Percentiles rank a stretch among this genome's conserved stretches.
Evolutionary conservation across 495 filamentous ascomycete genomes (phyloP).

Genomic region (Podospora pseudoanserina): DNA sequence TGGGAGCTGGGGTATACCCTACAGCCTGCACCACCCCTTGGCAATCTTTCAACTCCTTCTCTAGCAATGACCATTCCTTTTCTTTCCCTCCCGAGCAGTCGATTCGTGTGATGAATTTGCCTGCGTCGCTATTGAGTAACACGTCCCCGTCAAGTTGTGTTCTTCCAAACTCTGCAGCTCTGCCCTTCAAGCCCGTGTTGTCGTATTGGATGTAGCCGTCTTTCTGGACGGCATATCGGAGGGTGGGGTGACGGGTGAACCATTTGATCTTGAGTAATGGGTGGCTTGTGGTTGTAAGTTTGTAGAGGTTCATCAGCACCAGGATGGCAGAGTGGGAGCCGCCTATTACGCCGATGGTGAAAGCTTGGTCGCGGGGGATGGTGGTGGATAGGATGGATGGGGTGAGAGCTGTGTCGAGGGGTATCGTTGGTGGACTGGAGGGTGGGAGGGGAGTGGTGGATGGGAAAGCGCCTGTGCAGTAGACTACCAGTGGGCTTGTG

Average conservation of each 20-base stretch:
- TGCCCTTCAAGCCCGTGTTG: slow-evolving; percentile 36
- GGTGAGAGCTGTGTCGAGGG: slow-evolving; percentile 19
- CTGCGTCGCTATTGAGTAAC: slow-evolving; percentile 45
- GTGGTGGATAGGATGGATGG: slow-evolving; percentile 7
- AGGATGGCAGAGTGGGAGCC: slow-evolving; percentile 36
- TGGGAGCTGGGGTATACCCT: slow-evolving; percentile 11
- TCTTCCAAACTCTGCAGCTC: slow-evolving; percentile 13
- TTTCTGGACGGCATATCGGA: slow-evolving; percentile 21
- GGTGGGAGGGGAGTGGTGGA: background rate
- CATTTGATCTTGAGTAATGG: slow-evolving; percentile 36
- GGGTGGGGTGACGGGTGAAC: slow-evolving; percentile 22
- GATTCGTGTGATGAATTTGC: slow-evolving; percentile 42
- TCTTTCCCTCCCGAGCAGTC: slow-evolving; percentile 10
- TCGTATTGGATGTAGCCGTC: slow-evolving; percentile 28
- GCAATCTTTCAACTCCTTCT: slow-evolving; percentile 12
- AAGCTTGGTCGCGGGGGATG: background rate
- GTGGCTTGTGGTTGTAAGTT: slow-evolving; percentile 40
- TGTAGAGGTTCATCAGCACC: slow-evolving; percentile 41
- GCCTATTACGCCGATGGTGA: slow-evolving; percentile 25
- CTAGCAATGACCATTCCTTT: slow-evolving; percentile 4
- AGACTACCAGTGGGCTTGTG: slow-evolving; percentile 19
- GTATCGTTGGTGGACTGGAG: background rate
- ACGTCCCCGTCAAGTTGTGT: slow-evolving; percentile 30
- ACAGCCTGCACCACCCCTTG: slow-evolving; percentile 21
- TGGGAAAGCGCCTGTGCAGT: slow-evolving; percentile 24